Conservation (phyloP, 2,329 filamentous ascomycete genomes). For the Aspergillus novoparasiticus region DNA sequence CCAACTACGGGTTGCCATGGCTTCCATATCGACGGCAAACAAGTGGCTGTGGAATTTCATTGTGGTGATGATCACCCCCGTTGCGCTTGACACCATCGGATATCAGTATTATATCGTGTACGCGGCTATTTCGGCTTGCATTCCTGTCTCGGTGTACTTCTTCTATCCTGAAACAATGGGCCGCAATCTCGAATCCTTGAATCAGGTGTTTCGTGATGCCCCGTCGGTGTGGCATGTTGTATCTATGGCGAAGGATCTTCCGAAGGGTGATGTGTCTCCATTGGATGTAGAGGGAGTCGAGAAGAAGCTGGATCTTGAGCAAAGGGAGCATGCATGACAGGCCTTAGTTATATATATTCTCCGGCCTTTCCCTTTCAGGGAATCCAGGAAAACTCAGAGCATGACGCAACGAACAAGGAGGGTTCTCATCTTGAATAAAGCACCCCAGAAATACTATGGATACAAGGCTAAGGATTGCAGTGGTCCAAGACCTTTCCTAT, state of each 20-base stretch:
- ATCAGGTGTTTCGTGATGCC: conserved; percentile 57
- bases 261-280: conserved; percentile 18
- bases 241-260: conserved; percentile 24
- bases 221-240: conserved; percentile 25
- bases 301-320: too few relatives aligned
- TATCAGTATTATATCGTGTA: conserved; percentile 58
- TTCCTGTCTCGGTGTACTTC: conserved; percentile 55
- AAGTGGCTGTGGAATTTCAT: conserved; percentile 64
- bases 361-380: fast-evolving
- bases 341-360: too few relatives aligned
- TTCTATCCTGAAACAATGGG: conserved; percentile 62
- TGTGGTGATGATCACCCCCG: conserved; percentile 66
- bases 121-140: conserved; percentile 44
- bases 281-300: too few relatives aligned
- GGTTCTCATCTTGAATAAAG: too few relatives aligned
- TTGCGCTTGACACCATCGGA: conserved; percentile 57
- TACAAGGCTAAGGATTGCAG: too few relatives aligned
- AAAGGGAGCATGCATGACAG: too few relatives aligned
- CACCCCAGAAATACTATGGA: too few relatives aligned
- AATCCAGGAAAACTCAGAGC: too few relatives aligned
- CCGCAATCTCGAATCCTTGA: conserved; percentile 66
- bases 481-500: too few relatives aligned
- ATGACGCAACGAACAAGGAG: too few relatives aligned
- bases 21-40: conserved; percentile 64
- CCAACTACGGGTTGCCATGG: conserved; percentile 54